Conservation (phyloP, 2,329 filamentous ascomycete species). For the Paracoccidioides brasiliensis region DNA sequence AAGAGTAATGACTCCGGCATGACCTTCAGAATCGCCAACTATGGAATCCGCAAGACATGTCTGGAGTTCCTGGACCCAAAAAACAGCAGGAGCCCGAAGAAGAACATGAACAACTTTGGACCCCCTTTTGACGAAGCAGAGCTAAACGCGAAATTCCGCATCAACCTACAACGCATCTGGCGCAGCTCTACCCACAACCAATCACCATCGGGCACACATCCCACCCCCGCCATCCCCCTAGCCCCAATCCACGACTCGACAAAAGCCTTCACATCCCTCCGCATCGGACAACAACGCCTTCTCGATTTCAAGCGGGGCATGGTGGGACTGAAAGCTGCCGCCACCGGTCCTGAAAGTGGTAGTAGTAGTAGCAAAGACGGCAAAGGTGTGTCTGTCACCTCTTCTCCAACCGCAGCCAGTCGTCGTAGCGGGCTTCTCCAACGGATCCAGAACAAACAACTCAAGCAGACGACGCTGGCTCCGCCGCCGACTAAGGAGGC, state of each 20-base stretch:
- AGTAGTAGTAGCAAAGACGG: background rate
- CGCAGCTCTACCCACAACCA: constrained; percentile 23
- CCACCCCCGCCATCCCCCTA: constrained; percentile 23
- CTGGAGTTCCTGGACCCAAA: constrained; percentile 18
- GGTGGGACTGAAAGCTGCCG: constrained; percentile 22
- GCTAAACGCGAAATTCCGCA: constrained; percentile 39
- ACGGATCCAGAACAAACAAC: constrained; percentile 59
- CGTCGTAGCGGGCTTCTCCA: constrained; percentile 55
- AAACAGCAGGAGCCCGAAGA: background rate
- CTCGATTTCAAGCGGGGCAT: constrained; percentile 29
- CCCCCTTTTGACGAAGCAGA: constrained; percentile 31
- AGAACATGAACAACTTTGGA: constrained; percentile 7
- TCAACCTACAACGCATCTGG: constrained; percentile 35
- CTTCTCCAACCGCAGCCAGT: constrained; percentile 9
- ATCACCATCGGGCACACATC: constrained; percentile 18
- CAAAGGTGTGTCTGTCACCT: no score
- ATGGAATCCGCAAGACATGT: constrained; percentile 29
- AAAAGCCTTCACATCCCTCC: constrained; percentile 21
- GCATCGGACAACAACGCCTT: constrained; percentile 29
- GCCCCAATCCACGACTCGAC: constrained; percentile 26
- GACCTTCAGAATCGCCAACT: constrained; percentile 27
- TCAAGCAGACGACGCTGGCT: constrained; percentile 33
- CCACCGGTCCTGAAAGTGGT: constrained; percentile 7
- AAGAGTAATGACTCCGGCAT: background rate
- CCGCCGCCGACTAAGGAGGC: constrained; percentile 39